Base-by-base conservation (phyloP, 2,329 filamentous ascomycete genomes). In the Cladosporium austrohemisphaericum region DNA sequence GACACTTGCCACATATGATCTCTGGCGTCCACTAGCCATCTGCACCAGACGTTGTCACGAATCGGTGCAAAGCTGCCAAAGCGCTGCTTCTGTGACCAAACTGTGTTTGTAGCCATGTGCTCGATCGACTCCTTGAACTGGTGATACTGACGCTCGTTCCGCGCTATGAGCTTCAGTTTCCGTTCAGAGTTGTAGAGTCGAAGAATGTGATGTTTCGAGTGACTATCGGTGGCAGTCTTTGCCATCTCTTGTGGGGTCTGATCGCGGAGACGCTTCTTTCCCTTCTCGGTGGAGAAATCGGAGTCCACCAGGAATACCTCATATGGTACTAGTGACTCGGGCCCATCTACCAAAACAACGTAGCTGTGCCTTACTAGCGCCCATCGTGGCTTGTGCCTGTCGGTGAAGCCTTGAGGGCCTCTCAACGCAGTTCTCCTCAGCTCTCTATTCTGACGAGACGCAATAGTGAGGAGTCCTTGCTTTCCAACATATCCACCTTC, bases 1-100 rank as follows among this genome's bases (percentile, higher is more conserved):
- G 92, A 97, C 6, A 97, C 90, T 66, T 96, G 95, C 93, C 93
- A 98, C 92, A 97, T 97, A 74, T 97, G 94, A 66, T 98, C 93
- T 58, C 93, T 83, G 13, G 88, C 93, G 68, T 98, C 93, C 0
- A 98, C 92, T 7, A 98, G 79, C 91, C 92, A 97, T 63, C 96
- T 90, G 2, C 91, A 90, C 70, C 92, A 93, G 22, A 93, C 90
- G 35, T 85, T 85, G 38, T 81, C 83, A 52, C 93, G 81, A 1
- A 97, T 86, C 0, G 93, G 93, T 0, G 93, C 91, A 69, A 94
- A 98, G 67, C 92, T 96, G 60, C 86, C 85, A 65, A 96, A 97
- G 14, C 93, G 82, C 62, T 96, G 93, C 47, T 78, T 78, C 57
- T 85, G 79, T 50, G 86, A 80, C 93, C 93, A 98, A 3, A 83